Evolutionary conservation across 2,329 filamentous ascomycete genomes (phyloP).

Genomic region (Neophaeococcomyces mojaviensis): DNA sequence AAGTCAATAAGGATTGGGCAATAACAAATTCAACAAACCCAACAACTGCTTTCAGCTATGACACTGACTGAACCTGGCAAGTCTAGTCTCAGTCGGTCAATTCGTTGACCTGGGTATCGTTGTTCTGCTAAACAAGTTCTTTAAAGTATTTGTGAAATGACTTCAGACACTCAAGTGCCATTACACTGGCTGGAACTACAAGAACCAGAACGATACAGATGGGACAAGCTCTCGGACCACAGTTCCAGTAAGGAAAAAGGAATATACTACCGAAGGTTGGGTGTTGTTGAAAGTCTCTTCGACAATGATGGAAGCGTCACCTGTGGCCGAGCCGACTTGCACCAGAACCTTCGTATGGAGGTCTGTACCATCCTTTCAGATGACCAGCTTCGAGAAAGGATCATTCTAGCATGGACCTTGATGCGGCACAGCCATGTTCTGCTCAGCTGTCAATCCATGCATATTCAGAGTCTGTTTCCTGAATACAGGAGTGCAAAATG

Average conservation of each 20-base stretch:
- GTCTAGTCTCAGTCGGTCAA: too few relatives aligned
- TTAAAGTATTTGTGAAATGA: too few relatives aligned
- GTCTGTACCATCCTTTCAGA: slow-evolving; percentile 9
- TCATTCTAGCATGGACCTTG: slow-evolving; percentile 15
- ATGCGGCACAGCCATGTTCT: slow-evolving; percentile 18
- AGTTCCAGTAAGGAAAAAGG: background rate
- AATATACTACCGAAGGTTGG: slow-evolving; percentile 12
- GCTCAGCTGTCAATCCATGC: slow-evolving; percentile 11
- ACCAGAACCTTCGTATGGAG: slow-evolving; percentile 14
- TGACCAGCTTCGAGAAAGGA: slow-evolving; percentile 10
- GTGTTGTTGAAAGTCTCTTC: slow-evolving; percentile 20
- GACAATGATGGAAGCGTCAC: slow-evolving; percentile 17
- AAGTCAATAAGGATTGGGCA: too few relatives aligned
- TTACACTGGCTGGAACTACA: slow-evolving; percentile 7
- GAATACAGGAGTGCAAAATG: background rate
- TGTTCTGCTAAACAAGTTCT: too few relatives aligned
- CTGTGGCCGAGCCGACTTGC: slow-evolving; percentile 20
- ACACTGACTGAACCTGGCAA: too few relatives aligned
- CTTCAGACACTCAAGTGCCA: too few relatives aligned
- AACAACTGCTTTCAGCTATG: too few relatives aligned
- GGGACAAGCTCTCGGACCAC: background rate
- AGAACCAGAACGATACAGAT: slow-evolving; percentile 3
- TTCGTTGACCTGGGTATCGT: too few relatives aligned
- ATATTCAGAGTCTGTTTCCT: background rate
- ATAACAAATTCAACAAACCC: too few relatives aligned